A percentile compares a stretch with the other conserved stretches of the same genome.
Conservation (phyloP, 345 rosid genomes). For the Tarenaya hassleriana region DNA sequence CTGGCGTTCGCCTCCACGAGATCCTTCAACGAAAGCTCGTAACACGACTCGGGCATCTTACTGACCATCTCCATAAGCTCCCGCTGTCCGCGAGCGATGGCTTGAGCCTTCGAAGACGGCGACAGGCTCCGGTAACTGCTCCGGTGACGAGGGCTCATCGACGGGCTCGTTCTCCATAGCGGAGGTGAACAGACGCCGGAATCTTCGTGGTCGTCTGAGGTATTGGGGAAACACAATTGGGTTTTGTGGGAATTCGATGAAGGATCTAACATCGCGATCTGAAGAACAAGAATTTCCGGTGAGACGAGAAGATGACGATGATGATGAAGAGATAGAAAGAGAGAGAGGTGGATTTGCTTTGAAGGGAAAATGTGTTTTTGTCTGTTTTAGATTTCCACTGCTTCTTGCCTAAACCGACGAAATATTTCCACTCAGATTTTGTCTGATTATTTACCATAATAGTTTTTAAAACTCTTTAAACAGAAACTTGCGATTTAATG, state of each 20-base stretch:
- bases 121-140: conserved; percentile 52
- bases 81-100: conserved; percentile 71
- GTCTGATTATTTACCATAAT: too few species aligned
- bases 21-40: conserved; percentile 80
- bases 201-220: conserved; percentile 32
- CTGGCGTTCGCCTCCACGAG: conserved; percentile 47
- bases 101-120: conserved; percentile 62
- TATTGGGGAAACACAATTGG: conserved; percentile 29
- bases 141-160: conserved; percentile 37
- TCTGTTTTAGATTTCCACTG: background rate
- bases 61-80: conserved; percentile 96
- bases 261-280: conserved; percentile 35
- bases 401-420: background rate
- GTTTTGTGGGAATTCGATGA: conserved; percentile 14
- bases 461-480: background rate
- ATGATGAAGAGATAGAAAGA: background rate
- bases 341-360: background rate
- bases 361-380: background rate
- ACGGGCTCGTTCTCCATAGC: conserved; percentile 54
- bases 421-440: too few species aligned
- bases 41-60: conserved; percentile 80
- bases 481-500: background rate
- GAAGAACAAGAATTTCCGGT: background rate
- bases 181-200: conserved; percentile 62
- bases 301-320: background rate